These are phyloP conservation scores for Nannochloropsis salina DNA, from an alignment of 108 stramenopile genomes.

Conservation along the genomic window DNA sequence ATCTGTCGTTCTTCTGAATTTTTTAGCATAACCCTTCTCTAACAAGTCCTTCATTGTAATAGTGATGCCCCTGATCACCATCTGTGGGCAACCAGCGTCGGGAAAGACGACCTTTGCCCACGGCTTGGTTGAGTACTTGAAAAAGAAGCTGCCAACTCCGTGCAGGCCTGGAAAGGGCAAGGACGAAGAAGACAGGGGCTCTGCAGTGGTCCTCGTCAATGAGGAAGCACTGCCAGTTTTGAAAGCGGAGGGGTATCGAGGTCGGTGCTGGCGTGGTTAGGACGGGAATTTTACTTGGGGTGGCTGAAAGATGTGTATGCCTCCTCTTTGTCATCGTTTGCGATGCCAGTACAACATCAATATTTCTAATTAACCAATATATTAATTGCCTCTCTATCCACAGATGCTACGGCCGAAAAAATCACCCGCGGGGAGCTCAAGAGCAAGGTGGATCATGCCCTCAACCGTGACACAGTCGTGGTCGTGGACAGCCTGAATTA, in stretches of 20 bases:
- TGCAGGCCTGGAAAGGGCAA: not conserved
- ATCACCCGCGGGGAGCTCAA: conserved; percentile 68
- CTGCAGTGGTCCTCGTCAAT: conserved; percentile 63
- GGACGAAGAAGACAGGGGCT: not conserved
- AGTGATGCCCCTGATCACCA: conserved; percentile 43
- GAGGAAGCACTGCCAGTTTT: conserved; percentile 58
- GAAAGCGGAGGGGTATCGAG: conserved; percentile 62
- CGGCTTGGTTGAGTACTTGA: conserved; percentile 57
- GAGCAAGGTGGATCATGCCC: conserved; percentile 57
- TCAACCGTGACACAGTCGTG: conserved; percentile 56
- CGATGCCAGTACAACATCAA: no score
- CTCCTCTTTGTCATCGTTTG: no score
- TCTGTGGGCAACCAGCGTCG: conserved; percentile 69
- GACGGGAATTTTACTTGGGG: no score
- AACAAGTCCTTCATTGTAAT: no score
- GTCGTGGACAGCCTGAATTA: conserved; percentile 79
- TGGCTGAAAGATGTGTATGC: no score
- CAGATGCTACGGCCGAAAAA: conserved; percentile 63
- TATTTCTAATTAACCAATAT: no score
- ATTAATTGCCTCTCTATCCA: not conserved
- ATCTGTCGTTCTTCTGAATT: no score
- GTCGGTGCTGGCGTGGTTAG: not conserved
- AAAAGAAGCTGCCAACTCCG: conserved; percentile 37
- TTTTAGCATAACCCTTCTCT: no score
- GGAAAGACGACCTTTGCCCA: conserved; percentile 72